These are phyloP conservation scores for Nemania abortiva DNA, from an alignment of 2,329 filamentous ascomycete genomes.

Conservation along the genomic window DNA sequence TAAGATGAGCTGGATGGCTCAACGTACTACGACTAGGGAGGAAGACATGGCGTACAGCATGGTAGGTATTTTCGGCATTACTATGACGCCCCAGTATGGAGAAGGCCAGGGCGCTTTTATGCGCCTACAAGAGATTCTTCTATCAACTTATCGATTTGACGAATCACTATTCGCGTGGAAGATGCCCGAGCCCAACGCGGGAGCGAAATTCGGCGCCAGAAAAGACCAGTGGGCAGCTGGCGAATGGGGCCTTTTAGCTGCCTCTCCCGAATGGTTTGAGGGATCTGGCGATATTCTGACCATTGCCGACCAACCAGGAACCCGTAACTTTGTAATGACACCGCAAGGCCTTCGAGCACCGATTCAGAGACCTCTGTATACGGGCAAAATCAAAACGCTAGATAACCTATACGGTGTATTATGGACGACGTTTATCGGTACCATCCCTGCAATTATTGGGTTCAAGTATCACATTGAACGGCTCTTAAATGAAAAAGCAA, in stretches of 20 bases:
- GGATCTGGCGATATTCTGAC: conserved; percentile 4
- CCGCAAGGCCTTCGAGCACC: conserved; percentile 9
- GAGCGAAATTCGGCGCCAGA: not conserved
- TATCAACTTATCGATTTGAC: conserved; percentile 12
- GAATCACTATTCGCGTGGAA: conserved; percentile 27
- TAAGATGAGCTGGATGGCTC: conserved; percentile 51
- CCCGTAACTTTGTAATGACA: conserved; percentile 16
- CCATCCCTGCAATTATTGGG: not conserved
- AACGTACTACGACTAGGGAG: conserved; percentile 41
- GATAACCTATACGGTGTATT: not conserved
- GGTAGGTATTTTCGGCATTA: conserved; percentile 49
- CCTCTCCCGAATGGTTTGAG: conserved; percentile 2
- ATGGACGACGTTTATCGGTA: conserved; percentile 8
- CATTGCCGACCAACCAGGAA: not conserved
- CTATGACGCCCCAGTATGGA: conserved; percentile 51
- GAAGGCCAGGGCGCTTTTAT: conserved; percentile 47
- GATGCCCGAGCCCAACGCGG: conserved; percentile 10
- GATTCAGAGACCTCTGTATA: conserved; percentile 4
- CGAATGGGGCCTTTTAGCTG: conserved; percentile 16
- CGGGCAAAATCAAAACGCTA: not conserved
- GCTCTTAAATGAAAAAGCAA: conserved; percentile 1
- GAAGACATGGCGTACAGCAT: conserved; percentile 50
- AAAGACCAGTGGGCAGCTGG: not conserved
- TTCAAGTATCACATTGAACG: conserved; percentile 4
- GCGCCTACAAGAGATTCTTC: conserved; percentile 36